Conservation (phyloP, 352 stramenopile genomes). For the Phytophthora sp. region DNA sequence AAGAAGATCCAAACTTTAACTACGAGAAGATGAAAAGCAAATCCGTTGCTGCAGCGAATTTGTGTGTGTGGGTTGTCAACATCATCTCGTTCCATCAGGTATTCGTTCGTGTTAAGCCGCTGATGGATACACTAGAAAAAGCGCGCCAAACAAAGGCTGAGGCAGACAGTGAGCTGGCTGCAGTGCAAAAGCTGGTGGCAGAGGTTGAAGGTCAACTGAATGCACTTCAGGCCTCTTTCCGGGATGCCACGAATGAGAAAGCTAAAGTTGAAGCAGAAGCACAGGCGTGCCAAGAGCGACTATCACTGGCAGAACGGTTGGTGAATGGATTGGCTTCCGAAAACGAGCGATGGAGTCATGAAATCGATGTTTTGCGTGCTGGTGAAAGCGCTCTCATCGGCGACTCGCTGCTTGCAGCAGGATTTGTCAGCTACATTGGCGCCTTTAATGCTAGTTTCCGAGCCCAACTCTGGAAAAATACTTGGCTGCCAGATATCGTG, state of each 20-base stretch:
- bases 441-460: conserved; percentile 89
- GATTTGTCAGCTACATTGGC: conserved; percentile 94
- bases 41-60: conserved; percentile 88
- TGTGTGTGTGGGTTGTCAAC: conserved; percentile 95
- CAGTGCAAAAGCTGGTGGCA: conserved; percentile 81
- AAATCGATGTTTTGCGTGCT: conserved; percentile 84
- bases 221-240: conserved; percentile 79
- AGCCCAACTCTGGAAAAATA: conserved; percentile 81
- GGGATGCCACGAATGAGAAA: conserved; percentile 91
- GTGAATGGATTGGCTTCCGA: conserved; percentile 90
- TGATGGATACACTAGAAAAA: conserved; percentile 93
- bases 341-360: conserved; percentile 88
- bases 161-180: conserved; percentile 82
- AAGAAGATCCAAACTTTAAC: conserved; percentile 92
- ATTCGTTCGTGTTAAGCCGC: conserved; percentile 93
- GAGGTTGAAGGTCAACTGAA: conserved; percentile 86
- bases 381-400: conserved; percentile 83
- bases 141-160: conserved; percentile 75
- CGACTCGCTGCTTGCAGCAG: conserved; percentile 87
- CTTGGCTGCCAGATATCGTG: conserved; percentile 89
- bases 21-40: conserved; percentile 96
- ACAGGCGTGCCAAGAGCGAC: conserved; percentile 81
- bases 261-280: conserved; percentile 90
- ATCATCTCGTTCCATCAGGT: conserved; percentile 93
- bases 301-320: conserved; percentile 88